These are phyloP conservation scores for Phyllosticta citrichinensis DNA, from an alignment of 2,329 filamentous ascomycete species.

Conservation along the genomic window DNA sequence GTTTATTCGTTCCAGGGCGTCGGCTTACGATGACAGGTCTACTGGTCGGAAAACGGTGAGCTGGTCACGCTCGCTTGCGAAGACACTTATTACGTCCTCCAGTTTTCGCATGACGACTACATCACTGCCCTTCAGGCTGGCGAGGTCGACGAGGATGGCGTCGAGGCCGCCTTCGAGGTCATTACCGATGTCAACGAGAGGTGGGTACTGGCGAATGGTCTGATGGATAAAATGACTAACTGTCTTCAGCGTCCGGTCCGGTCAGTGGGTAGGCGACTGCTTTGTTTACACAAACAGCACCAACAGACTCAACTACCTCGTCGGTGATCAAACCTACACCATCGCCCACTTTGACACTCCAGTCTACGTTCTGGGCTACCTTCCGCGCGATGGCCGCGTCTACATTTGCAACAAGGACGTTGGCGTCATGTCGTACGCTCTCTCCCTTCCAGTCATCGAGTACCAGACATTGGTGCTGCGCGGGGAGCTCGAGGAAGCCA, in stretches of 20 bases:
- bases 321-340: slow-evolving; percentile 95
- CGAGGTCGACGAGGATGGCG: slow-evolving; percentile 78
- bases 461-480: slow-evolving; percentile 95
- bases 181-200: slow-evolving; percentile 91
- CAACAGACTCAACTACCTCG: slow-evolving; percentile 93
- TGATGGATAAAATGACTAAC: slow-evolving; percentile 15
- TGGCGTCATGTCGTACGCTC: slow-evolving; percentile 75
- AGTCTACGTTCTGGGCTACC: slow-evolving; percentile 91
- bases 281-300: slow-evolving; percentile 98
- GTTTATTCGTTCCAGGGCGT: background rate
- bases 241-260: slow-evolving; percentile 63
- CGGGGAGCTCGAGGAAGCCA: slow-evolving; percentile 83
- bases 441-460: slow-evolving; percentile 87
- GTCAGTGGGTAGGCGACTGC: slow-evolving; percentile 96
- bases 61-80: slow-evolving; percentile 88
- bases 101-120: slow-evolving; percentile 85
- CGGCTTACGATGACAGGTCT: slow-evolving; percentile 46
- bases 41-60: slow-evolving; percentile 97
- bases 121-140: slow-evolving; percentile 72
- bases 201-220: slow-evolving; percentile 27
- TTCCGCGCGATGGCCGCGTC: slow-evolving; percentile 87
- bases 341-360: slow-evolving; percentile 93
- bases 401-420: slow-evolving; percentile 97
- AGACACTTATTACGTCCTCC: slow-evolving; percentile 87
- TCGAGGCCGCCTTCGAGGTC: slow-evolving; percentile 91